These are phyloP conservation scores for Gremmenia infestans DNA, from an alignment of 2,329 filamentous ascomycete species.

Conservation along the genomic window DNA sequence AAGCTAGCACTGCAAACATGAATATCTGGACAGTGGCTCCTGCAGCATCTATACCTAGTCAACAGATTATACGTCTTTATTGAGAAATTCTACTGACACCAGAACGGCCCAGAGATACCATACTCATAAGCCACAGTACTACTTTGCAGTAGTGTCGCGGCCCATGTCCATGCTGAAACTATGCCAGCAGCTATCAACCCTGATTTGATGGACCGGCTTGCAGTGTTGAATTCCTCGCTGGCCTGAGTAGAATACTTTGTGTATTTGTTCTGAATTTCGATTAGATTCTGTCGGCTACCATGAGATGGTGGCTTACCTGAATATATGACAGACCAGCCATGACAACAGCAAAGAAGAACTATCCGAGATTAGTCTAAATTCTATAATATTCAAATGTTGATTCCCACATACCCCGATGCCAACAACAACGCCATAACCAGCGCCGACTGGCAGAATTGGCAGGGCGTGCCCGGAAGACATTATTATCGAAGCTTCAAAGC, in stretches of 20 bases:
- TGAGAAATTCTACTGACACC: conserved; percentile 30
- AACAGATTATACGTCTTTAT: background rate
- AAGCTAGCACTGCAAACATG: conserved; percentile 32
- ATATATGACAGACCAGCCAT: conserved; percentile 30
- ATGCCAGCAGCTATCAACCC: conserved; percentile 81
- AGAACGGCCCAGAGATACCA: conserved; percentile 59
- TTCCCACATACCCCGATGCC: conserved; percentile 38
- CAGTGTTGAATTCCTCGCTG: conserved; percentile 78
- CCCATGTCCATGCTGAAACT: conserved; percentile 91
- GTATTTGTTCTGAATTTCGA: conserved; percentile 1
- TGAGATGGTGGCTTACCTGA: background rate
- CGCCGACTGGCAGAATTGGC: conserved; percentile 24
- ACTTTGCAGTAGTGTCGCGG: conserved; percentile 71
- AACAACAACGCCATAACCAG: conserved; percentile 46
- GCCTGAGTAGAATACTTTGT: conserved; percentile 6
- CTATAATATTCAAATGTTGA: background rate
- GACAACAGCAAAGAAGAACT: conserved; percentile 35
- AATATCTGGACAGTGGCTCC: conserved; percentile 27
- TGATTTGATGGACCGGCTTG: conserved; percentile 79
- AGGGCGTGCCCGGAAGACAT: too few relatives aligned
- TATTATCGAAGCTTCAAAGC: too few relatives aligned
- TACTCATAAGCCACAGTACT: conserved; percentile 75
- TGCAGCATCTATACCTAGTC: conserved; percentile 39
- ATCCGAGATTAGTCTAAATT: background rate
- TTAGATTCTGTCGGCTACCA: background rate